Evolutionary conservation across 148 eudicot genomes (phyloP), one percentile per base, ranked within the genome.

Genomic region (Spergularia bocconei): DNA sequence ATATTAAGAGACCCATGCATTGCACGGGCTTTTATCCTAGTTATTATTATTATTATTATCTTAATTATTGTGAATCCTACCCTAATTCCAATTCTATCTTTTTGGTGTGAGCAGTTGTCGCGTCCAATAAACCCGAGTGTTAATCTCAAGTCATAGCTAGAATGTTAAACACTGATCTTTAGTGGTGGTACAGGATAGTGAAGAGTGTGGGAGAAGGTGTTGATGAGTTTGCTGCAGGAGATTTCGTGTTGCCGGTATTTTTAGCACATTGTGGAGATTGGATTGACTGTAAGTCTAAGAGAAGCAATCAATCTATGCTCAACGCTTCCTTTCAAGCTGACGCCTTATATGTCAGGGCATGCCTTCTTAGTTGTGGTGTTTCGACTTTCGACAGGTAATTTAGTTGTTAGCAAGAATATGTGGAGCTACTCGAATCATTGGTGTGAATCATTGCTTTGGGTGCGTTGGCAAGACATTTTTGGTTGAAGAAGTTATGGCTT

Each of bases 391-490:
- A 96, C 99, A 19, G 99, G 99, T 96, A 66, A 53, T 2, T 2
- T 2, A 44, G 48, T 44, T 10, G 48, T 29, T 3, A 78, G 91
- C 98, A 74, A 82, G 96, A 71, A 77, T 95, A 33, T 79, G 94
- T 69, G 97, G 99, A 74, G 99, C 99, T 64, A 68, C 84, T 16
- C 88, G 78, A 86, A 95, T 95, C 76, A 92, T 95, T 38, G 99
- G 99, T 11, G 89, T 95, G 7, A 98, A 92, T 79, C n/a, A n/a
- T n/a, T 90, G 98, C 84, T 90, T 94, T 48, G 98, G 91, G 80
- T 91, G 98, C 63, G 97, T 94, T 67, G 98, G 97, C 57, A 67
- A 79, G 85, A 55, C 91, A 63, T 86, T 93, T 39, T 77, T 94
- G 76, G 96, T 94, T 7, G 85, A 88, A 25, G 98, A 94, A 85